Base-by-base conservation (phyloP, 306 rosid species). In the Trifolium fragiferum region DNA sequence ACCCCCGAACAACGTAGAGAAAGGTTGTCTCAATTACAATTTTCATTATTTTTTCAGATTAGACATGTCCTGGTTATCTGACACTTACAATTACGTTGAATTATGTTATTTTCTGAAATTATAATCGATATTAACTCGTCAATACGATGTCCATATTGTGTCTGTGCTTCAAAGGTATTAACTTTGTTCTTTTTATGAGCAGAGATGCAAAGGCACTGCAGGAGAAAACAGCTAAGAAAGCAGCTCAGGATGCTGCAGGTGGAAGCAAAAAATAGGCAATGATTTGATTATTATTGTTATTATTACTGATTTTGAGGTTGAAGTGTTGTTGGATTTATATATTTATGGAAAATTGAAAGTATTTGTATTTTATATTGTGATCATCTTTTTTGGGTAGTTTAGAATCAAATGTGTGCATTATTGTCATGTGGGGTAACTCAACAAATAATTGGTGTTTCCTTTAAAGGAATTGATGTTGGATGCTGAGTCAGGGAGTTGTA, bases 1-100 rank as follows among this genome's bases (percentile, higher is more conserved):
- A 89, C 93, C 66, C 96, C 96, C 6, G 96, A 92, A 63, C 96
- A 92, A 47, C 97, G 92, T 82, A 89, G 96, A 20, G 91, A 92
- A 86, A 92, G 96, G 97, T 91, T 46, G 21, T 40, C 13, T 63
- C 10, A 59, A 19, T 40, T 15, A 21, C n/a, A 37, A 37, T 37
- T 37, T 37, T 37, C 40, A 37, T n/a, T n/a, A 37, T 37, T 37
- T 37, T 35, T 2, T 25, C 27, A 3, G 27, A 25, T 25, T 3
- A 25, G 27, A 3, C 27, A 25, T 25, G 27, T 25, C 27, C 3
- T 25, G 2, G 27, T 25, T 25, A n/a, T n/a, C n/a, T n/a, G 13
- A 44, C 50, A 44, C 6, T 11, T 46, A 2, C 14, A 8, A 12
- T 12, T 46, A 6, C 16, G 2, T 40, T 40, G 14, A 10, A 40